A percentile compares a stretch with the other conserved stretches of the same genome.
These are phyloP conservation scores for Grigorovia jiainica DNA, from an alignment of 805 yeast genomes.

Conservation along the genomic window DNA sequence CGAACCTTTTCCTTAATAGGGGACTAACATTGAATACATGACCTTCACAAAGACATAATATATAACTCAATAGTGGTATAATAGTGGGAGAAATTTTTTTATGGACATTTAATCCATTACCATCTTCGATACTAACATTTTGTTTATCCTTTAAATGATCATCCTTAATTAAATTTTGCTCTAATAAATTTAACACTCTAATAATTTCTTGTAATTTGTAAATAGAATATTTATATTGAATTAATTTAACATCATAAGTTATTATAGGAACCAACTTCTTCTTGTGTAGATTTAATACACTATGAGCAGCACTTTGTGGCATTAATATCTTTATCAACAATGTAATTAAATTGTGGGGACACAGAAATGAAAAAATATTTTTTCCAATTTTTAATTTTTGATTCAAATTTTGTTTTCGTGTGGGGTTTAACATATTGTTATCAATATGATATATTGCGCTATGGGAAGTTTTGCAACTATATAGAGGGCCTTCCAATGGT, in stretches of 20 bases:
- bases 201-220: constrained; percentile 35
- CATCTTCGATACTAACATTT: background rate
- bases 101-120: constrained; percentile 8
- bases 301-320: constrained; percentile 30
- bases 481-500: too few relatives aligned
- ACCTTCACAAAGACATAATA: constrained; percentile 31
- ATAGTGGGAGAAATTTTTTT: too few relatives aligned
- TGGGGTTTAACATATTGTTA: too few relatives aligned
- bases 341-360: too few relatives aligned
- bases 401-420: too few relatives aligned
- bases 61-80: constrained; percentile 30
- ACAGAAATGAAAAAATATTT: too few relatives aligned
- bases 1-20: constrained; percentile 31
- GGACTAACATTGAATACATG: constrained; percentile 34
- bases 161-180: constrained; percentile 11
- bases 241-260: constrained; percentile 44
- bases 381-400: too few relatives aligned
- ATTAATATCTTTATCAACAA: constrained; percentile 5
- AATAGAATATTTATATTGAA: constrained; percentile 50
- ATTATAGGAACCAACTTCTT: constrained; percentile 30
- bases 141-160: constrained; percentile 3
- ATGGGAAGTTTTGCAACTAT: too few relatives aligned
- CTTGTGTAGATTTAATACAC: constrained; percentile 24
- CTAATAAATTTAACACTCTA: constrained; percentile 27
- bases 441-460: too few relatives aligned